phyloP scores from a whole-genome alignment of 495 filamentous ascomycete species.

The Penicillium pancosmium region DNA sequence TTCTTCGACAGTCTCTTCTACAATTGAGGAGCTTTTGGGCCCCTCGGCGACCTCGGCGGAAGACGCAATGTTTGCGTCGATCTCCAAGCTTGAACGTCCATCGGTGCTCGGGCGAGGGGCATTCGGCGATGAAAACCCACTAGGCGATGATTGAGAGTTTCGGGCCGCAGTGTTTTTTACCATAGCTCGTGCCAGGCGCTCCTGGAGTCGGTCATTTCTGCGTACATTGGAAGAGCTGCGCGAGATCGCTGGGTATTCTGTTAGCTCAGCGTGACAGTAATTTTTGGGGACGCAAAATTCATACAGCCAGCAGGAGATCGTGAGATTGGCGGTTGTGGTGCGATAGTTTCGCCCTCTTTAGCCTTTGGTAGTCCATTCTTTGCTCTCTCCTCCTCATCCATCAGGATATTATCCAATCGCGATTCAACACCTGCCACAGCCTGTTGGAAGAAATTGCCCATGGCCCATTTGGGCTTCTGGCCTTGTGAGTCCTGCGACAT shows the following conservation, averaged over 20 bases:
- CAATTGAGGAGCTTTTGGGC: constrained; percentile 12
- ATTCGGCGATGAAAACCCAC: constrained; percentile 34
- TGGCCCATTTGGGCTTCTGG: constrained; percentile 47
- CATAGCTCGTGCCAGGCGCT: constrained; percentile 75
- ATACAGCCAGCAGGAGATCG: constrained; percentile 30
- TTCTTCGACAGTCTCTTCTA: constrained; percentile 13
- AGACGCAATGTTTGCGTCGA: constrained; percentile 33
- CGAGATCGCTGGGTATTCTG: constrained; percentile 46
- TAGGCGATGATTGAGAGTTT: constrained; percentile 38
- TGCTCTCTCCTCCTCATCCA: constrained; percentile 64
- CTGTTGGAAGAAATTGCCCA: constrained; percentile 82
- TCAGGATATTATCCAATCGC: constrained; percentile 85
- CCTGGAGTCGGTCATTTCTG: constrained; percentile 80
- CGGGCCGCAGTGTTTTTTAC: constrained; percentile 42
- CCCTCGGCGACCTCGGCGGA: constrained; percentile 22
- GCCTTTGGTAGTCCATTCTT: constrained; percentile 28
- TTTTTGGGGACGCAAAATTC: background rate
- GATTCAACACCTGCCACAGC: constrained; percentile 95
- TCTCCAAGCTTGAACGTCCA: constrained; percentile 43
- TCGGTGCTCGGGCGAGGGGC: constrained; percentile 38
- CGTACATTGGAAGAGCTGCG: constrained; percentile 52
- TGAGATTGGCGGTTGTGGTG: constrained; percentile 15
- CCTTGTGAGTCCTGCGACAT: constrained; percentile 45
- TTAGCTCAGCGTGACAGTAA: constrained; percentile 22
- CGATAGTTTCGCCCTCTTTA: constrained; percentile 19